Evolutionary conservation across 352 stramenopile genomes (phyloP), one percentile per base, ranked within the genome.

Genomic region (Thraustotheca clavata): DNA sequence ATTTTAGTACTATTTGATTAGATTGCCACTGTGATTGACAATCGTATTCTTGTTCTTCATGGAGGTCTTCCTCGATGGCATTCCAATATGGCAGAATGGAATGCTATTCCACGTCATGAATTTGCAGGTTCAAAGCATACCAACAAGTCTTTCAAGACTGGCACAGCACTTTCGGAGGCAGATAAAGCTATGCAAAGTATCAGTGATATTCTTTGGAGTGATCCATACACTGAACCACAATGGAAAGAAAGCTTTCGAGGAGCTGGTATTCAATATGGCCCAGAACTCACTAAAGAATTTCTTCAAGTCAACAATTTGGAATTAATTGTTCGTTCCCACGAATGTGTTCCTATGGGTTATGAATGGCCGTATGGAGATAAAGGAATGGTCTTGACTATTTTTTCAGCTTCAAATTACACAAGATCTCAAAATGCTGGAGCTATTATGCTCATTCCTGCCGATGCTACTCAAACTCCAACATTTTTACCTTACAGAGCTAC

Each of bases 101-200:
- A 89, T 49, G 66, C 69, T 32, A 68, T 92, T 9, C 76, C 85
- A 11, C 78, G 83, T n/a, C 66, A 73, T 9, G 77, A 81, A 32
- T 93, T 90, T 72, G 80, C 88, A 47, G 75, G 90, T 40, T 86
- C 80, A 22, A 71, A 78, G 32, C 89, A 79, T 46, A 65, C 57
- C 2, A 65, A 65, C 38, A 39, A 43, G 57, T 65, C 46, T 24
- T 38, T 65, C 71, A 76, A 14, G 74, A 85, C 52, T 71, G 71
- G 16, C 70, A 82, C 40, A n/a, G 49, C 31, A 24, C 40, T 67
- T 33, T 52, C 47, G 16, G 18, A 2, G 1, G 93, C 95, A 50
- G 89, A 97, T 50, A 87, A 97, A 63, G 87, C 94, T 72, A 88
- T 94, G 77, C 75, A 81, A 47, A 71, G 86, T 48, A 89, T 94